Conservation (phyloP, 208 protist genomes). For the Tetramitus jugosus region DNA sequence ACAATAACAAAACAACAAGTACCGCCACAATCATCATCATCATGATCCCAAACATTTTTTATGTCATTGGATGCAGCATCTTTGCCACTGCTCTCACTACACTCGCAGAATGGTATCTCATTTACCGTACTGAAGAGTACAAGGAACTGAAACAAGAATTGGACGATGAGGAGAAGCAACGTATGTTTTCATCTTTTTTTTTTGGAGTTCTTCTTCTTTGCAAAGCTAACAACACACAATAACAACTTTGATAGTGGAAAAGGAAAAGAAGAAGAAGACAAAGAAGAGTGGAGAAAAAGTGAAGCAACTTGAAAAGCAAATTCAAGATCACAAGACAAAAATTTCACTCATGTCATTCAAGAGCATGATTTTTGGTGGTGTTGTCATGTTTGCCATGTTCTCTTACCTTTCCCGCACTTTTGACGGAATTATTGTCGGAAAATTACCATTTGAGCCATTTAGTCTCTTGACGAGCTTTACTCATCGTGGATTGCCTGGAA, state of each 20-base stretch:
- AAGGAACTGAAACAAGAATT: not conserved
- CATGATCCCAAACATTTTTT: no score
- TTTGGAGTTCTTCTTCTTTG: no score
- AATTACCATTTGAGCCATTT: constrained; percentile 18
- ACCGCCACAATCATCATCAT: no score
- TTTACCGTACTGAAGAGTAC: not conserved
- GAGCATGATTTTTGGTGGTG: constrained; percentile 10
- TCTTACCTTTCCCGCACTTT: not conserved
- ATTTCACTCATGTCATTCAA: not conserved
- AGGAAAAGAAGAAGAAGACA: not conserved
- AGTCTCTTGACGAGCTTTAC: not conserved
- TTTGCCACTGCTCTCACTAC: no score
- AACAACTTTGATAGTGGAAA: no score
- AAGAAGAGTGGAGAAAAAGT: not conserved
- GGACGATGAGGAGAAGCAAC: not conserved
- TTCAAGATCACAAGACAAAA: not conserved
- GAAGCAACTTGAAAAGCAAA: not conserved
- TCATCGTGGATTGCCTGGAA: not conserved
- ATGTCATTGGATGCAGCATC: no score
- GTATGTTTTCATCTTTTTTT: no score
- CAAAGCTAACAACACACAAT: no score
- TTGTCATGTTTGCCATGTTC: constrained; percentile 12
- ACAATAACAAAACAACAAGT: no score
- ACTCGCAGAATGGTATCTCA: not conserved
- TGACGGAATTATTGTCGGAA: constrained; percentile 13